Conservation (phyloP, 768 basidiomycete genomes). For the Leccinum olivaceopallidum region DNA sequence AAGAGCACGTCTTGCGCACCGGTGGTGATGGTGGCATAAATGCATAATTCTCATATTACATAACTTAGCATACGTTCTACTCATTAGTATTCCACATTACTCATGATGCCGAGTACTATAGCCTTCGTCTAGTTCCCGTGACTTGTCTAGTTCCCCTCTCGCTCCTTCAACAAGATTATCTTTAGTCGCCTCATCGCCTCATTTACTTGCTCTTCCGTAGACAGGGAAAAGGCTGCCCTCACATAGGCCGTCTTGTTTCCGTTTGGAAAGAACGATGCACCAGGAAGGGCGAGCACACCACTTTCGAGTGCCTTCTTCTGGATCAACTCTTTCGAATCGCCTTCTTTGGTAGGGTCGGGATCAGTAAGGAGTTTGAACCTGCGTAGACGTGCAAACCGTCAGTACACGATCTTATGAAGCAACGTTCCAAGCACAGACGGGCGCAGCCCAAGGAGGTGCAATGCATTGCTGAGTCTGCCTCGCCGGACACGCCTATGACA, state of each 20-base stretch:
- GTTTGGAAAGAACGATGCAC: slow-evolving; percentile 77
- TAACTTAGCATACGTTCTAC: not conserved
- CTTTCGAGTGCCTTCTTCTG: slow-evolving; percentile 71
- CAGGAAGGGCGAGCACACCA: slow-evolving; percentile 90
- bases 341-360: slow-evolving; percentile 37
- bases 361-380: slow-evolving; percentile 72
- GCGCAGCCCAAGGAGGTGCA: slow-evolving; percentile 3
- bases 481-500: slow-evolving; percentile 6
- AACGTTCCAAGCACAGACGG: slow-evolving; percentile 8
- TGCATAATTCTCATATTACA: not conserved
- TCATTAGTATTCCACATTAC: slow-evolving; percentile 8
- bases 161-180: slow-evolving; percentile 35
- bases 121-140: not conserved
- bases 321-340: slow-evolving; percentile 75
- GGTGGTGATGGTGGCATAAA: too few species aligned
- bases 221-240: slow-evolving; percentile 78
- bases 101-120: slow-evolving; percentile 1
- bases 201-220: slow-evolving; percentile 65
- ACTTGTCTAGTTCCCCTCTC: slow-evolving; percentile 12
- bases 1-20: not conserved
- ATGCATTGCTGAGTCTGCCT: slow-evolving; percentile 5
- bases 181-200: slow-evolving; percentile 68
- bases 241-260: slow-evolving; percentile 72
- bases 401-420: slow-evolving; percentile 19
- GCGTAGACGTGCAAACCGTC: slow-evolving; percentile 10